Evolutionary conservation across 108 stramenopile species (phyloP), one percentile per base, ranked within the genome.

Genomic region (Thalassiosira profunda): DNA sequence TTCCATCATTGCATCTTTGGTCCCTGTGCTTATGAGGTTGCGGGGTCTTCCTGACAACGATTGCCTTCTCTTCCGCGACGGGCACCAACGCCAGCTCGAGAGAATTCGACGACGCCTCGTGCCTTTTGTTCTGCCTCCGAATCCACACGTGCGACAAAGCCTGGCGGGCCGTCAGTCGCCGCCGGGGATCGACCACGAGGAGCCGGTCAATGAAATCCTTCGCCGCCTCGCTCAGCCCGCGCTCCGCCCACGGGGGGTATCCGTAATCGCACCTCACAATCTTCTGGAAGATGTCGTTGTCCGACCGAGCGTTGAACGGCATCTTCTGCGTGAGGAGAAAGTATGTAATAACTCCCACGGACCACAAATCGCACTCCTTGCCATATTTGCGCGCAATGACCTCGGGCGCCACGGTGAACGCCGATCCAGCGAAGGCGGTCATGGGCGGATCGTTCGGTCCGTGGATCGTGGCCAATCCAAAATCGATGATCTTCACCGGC

Each of bases 91-190:
- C n/a, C n/a, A n/a, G n/a, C n/a, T n/a, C n/a, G n/a, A n/a, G n/a
- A n/a, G n/a, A n/a, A n/a, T n/a, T n/a, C n/a, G n/a, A n/a, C n/a
- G n/a, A n/a, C n/a, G n/a, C n/a, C n/a, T n/a, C n/a, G n/a, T n/a
- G n/a, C n/a, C n/a, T n/a, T n/a, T n/a, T n/a, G n/a, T n/a, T 81
- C 73, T 88, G 76, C 46, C 95, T 93, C 17, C 56, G 66, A 1
- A 99, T 92, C 99, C 99, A 99, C 5, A 98, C 97, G 83, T 99
- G 99, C 8, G 75, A 65, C 65, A 98, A 73, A 5, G 97, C 97
- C 72, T 98, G 90, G 35, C 96, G 92, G 46, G 99, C 98, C 5
- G 96, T 97, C 53, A 96, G 93, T 3, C 99, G 81, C 12, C 74
- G 81, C 21, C 44, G 18, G 10, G 96, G 93, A 71, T 98, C 88